Evolutionary conservation across 1,284 basidiomycete genomes (phyloP).

Genomic region (Malassezia brasiliensis): DNA sequence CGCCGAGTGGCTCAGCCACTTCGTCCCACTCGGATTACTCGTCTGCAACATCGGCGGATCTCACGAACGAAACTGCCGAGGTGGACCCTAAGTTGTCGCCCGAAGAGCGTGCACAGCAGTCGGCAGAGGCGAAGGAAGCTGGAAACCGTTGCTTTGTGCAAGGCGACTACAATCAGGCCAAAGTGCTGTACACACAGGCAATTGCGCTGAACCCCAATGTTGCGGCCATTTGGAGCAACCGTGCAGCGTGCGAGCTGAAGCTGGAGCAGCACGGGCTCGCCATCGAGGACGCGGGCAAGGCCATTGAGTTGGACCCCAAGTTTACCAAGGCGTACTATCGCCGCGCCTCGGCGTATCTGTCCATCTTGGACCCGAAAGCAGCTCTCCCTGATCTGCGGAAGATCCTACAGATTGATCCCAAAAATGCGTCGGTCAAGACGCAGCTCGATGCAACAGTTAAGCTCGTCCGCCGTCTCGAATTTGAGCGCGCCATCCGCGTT

Average conservation of each 20-base stretch:
- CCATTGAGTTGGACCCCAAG: slow-evolving; percentile 75
- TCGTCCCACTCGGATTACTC: background rate
- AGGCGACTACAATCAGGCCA: slow-evolving; percentile 33
- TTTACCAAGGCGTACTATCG: slow-evolving; percentile 90
- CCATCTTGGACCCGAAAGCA: slow-evolving; percentile 57
- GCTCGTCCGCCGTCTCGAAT: slow-evolving; percentile 56
- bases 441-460: slow-evolving; percentile 85
- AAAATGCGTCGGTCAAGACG: slow-evolving; percentile 66
- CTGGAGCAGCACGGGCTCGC: slow-evolving; percentile 46
- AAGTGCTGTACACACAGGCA: slow-evolving; percentile 34
- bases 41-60: background rate
- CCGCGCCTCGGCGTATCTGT: slow-evolving; percentile 81
- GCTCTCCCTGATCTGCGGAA: slow-evolving; percentile 39
- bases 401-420: slow-evolving; percentile 74
- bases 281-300: slow-evolving; percentile 54
- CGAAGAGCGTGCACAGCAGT: slow-evolving; percentile 10
- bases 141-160: slow-evolving; percentile 41
- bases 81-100: background rate
- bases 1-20: background rate
- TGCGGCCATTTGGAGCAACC: slow-evolving; percentile 36
- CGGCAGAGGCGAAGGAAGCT: slow-evolving; percentile 29
- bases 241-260: slow-evolving; percentile 46
- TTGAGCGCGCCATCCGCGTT: slow-evolving; percentile 41
- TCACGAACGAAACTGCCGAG: slow-evolving; percentile 1
- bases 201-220: slow-evolving; percentile 37